Evolutionary conservation across 1,284 basidiomycete species (phyloP).

Genomic region (Mrakiaceae sp.): DNA sequence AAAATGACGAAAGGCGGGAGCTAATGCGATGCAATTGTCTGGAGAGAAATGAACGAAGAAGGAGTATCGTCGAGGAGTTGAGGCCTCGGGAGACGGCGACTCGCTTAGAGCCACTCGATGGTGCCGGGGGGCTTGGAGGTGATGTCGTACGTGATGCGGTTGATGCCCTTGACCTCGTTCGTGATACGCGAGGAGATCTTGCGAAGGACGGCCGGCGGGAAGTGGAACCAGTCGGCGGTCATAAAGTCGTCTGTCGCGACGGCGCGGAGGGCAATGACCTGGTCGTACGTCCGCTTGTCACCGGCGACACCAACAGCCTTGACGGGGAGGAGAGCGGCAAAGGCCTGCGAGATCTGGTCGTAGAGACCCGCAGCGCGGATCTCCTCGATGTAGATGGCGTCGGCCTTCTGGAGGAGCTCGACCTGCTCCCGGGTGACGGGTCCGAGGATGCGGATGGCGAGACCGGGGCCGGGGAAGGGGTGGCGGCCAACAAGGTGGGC

Average conservation of each 20-base stretch:
- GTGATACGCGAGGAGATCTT: constrained; percentile 95
- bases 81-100: not conserved
- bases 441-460: constrained; percentile 97
- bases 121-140: constrained; percentile 92
- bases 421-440: constrained; percentile 90
- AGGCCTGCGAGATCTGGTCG: constrained; percentile 91
- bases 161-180: constrained; percentile 90
- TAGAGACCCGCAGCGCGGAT: constrained; percentile 87
- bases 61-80: not conserved
- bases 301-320: constrained; percentile 97
- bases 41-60: not conserved
- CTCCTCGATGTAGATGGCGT: constrained; percentile 96
- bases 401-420: constrained; percentile 84
- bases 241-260: constrained; percentile 93
- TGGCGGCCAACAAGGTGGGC: constrained; percentile 88
- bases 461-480: constrained; percentile 98
- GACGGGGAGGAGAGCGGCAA: constrained; percentile 93
- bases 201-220: constrained; percentile 82
- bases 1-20: not conserved
- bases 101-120: constrained; percentile 11
- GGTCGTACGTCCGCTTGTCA: constrained; percentile 92
- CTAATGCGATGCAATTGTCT: not conserved
- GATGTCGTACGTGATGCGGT: constrained; percentile 90
- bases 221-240: constrained; percentile 72
- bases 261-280: constrained; percentile 64